Base-by-base conservation (phyloP, 2,329 filamentous ascomycete genomes). In the Fusarium abutilonis region DNA sequence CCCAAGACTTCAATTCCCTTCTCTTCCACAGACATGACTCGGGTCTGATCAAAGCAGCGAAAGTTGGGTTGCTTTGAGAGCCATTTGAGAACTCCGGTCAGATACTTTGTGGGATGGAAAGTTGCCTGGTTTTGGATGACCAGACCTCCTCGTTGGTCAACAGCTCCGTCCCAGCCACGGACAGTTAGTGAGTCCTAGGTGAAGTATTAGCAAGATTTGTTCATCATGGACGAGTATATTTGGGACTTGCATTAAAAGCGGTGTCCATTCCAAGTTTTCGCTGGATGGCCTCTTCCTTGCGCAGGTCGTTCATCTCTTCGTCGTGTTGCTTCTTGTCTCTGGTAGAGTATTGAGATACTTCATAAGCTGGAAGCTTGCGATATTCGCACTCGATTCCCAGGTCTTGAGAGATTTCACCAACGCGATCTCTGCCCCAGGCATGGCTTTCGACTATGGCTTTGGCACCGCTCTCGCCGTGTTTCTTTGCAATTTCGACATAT, bases 381-480 rank as follows among this genome's bases (percentile, higher is more conserved):
- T 84, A 86, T 60, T 86, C 83, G 71, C 84, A 86, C 1, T 85
- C 82, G 29, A 86, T 82, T 4, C 77, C 78, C 6, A 85, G 73
- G 58, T 80, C 69, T 52, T 76, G 73, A 0, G 78, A 73, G 3
- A 86, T 74, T 53, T 85, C 78, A 0, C 82, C 83, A 1, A 86
- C 76, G 0, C 77, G 77, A 19, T 82, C 75, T 10, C 85, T 64
- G 1, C 83, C 84, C 80, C 82, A 86, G 1, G 76, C 74, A 52
- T 86, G 83, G 23, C 82, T 84, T 14, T 86, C 82, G 0, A 82
- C 83, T 0, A 82, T 82, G 1, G 73, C 64, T 52, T 75, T 76
- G 0, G 83, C 83, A 1, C 82, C 81, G 0, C 77, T 71, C 17
- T 79, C 70, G 0, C 83, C 82, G 46, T 85, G 83, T 69, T 83